Evolutionary conservation across 2,329 filamentous ascomycete species (phyloP), one percentile per base, ranked within the genome.

Genomic region (Penicillium palitans): DNA sequence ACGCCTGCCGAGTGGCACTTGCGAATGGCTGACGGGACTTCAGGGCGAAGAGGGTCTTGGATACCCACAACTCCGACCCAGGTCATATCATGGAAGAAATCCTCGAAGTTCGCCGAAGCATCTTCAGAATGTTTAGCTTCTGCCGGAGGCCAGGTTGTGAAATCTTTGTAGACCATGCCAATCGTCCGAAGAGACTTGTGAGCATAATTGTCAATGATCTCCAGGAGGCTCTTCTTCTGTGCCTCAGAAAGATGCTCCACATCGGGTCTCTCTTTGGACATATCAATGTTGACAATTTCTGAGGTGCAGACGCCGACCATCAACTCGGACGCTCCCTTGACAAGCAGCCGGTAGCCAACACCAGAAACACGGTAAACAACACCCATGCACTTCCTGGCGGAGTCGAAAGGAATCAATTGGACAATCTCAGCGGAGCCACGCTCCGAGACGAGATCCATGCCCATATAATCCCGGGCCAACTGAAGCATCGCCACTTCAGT

Each of bases 341-440:
- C 77, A 37, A 80, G 70, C 15, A 81, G 69, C 39, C 79, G 76
- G 60, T 80, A 80, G 9, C 71, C 72, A 24, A 70, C 68, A 6
- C 69, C 65, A 5, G 72, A 62, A 25, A 75, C 70, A 39, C 75
- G 74, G 63, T 80, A 74, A 2, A 81, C 78, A 39, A 79, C 74
- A 27, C 78, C 79, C 79, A 81, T 81, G 55, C 88, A 91, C 71
- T 91, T 92, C 64, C 89, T 84, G 10, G 84, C 82, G 33, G 89
- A 91, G 70, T 91, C 89, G 64, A 92, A 91, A 0, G 89, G 89
- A 59, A 91, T 84, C 47, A 91, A 78, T 68, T 91, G 89, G 40
- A 87, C 75, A 21, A 84, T 81, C 29, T 81, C 79, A 58, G 84
- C 84, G 58, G 85, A 83, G 6, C 79, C 77, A 47, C 89, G 85